phyloP scores from a whole-genome alignment of 768 basidiomycete species.

The Boletellus ananas region DNA sequence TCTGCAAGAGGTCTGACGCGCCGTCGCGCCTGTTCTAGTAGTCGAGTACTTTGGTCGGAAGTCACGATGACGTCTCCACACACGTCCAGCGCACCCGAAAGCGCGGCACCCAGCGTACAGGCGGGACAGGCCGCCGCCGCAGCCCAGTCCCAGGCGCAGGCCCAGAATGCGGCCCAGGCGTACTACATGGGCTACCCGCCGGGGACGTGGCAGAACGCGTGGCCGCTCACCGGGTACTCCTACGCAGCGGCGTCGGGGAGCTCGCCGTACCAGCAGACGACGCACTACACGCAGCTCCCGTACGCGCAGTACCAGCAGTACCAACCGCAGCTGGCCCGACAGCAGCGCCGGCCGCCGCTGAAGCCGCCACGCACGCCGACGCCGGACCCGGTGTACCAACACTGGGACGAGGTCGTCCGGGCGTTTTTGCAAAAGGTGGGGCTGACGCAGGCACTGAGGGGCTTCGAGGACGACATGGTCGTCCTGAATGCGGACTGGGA shows the following conservation, averaged over 20 bases:
- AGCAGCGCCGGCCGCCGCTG: conserved; percentile 27
- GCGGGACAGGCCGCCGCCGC: conserved; percentile 1
- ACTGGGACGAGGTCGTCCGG: conserved; percentile 60
- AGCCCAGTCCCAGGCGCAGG: conserved; percentile 15
- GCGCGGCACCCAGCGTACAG: conserved; percentile 6
- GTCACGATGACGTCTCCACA: conserved; percentile 7
- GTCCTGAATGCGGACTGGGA: conserved; percentile 70
- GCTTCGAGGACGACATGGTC: conserved; percentile 68
- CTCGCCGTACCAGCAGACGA: conserved; percentile 31
- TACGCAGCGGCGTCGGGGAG: conserved; percentile 28
- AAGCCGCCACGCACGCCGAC: conserved; percentile 29
- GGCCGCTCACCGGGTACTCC: conserved; percentile 33
- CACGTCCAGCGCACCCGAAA: conserved; percentile 8
- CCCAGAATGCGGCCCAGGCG: conserved; percentile 26
- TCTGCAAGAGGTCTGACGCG: conserved; percentile 44
- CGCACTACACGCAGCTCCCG: conserved; percentile 33
- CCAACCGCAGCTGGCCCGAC: conserved; percentile 27
- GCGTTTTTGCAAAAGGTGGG: conserved; percentile 53
- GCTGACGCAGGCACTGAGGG: conserved; percentile 54
- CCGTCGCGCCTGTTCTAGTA: not conserved
- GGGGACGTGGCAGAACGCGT: conserved; percentile 31
- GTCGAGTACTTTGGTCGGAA: not conserved
- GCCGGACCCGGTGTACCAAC: conserved; percentile 45
- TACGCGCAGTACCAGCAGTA: conserved; percentile 35
- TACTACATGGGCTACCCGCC: conserved; percentile 35